Base-by-base conservation (phyloP, 2,329 filamentous ascomycete species). In the Trichoderma sp. region DNA sequence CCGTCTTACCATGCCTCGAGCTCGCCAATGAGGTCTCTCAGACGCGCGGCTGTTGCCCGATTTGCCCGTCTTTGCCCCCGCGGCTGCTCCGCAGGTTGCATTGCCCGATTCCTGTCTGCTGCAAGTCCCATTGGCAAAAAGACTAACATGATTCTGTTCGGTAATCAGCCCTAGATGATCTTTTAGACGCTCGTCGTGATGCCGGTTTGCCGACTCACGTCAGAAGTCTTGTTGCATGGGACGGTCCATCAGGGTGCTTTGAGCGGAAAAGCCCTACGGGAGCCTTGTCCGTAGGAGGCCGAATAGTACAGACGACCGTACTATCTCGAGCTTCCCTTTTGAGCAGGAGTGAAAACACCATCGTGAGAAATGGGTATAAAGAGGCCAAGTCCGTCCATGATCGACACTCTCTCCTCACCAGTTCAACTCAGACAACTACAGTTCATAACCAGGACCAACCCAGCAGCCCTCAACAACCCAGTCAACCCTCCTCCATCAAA, bases 171-270 rank as follows among this genome's bases (percentile, higher is more conserved):
- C 15, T 34, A 28, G 24, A 62, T 19, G 30, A 24, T 24, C 24
- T 48, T 2, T 15, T 28, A 17, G 34, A 28, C 14, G 43, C 44
- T 45, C n/a, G 10, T 19, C 7, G 10, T 15, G 41, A 55, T 63
- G 60, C 41, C 48, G 60, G 34, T 47, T 63, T 54, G 41, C 41
- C 60, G 50, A 45, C 41, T 54, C 28, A 54, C 50, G 51, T 63
- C 41, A 55, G 28, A 12, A 63, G 3, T 50, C 28, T 47, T 52
- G 24, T 55, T 43, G 7, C 43, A 45, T 24, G 50, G 30, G n/a
- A 24, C 28, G n/a, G 26, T 28, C 28, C 19, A 26, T 21, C 60
- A 54, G 54, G 26, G 28, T 55, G 24, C n/a, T 19, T 17, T 21
- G 21, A 39, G 50, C 19, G n/a, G 19, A n/a, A 62, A 26, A n/a